phyloP scores from a whole-genome alignment of 345 rosid genomes.

The Citrus cavaleriei region DNA sequence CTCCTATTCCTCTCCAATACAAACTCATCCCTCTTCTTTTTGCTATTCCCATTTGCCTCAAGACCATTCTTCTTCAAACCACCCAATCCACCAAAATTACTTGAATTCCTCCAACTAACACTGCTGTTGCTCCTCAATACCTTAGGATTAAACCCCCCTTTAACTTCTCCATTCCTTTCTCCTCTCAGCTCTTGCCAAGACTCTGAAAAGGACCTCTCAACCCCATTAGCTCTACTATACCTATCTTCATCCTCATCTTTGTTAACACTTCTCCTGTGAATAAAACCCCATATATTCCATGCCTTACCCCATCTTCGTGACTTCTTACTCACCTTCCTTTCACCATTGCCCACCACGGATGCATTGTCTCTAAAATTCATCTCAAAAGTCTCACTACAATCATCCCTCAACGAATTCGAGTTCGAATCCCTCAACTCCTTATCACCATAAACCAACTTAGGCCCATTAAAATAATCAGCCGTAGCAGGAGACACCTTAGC shows the following conservation, averaged over 20 bases:
- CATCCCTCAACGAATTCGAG: constrained; percentile 74
- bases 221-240: constrained; percentile 59
- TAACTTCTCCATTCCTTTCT: constrained; percentile 51
- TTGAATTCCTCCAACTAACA: constrained; percentile 85
- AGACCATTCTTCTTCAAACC: constrained; percentile 54
- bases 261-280: constrained; percentile 59
- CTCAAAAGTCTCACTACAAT: constrained; percentile 72
- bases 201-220: constrained; percentile 73
- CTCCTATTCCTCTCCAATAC: constrained; percentile 72
- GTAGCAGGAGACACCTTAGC: constrained; percentile 73
- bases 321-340: constrained; percentile 61
- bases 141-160: constrained; percentile 69
- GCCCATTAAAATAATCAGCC: constrained; percentile 39
- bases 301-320: constrained; percentile 75
- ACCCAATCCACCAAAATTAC: constrained; percentile 44
- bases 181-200: constrained; percentile 84
- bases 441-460: constrained; percentile 38
- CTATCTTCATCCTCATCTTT: constrained; percentile 72
- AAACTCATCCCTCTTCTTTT: constrained; percentile 60
- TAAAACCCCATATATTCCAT: constrained; percentile 83
- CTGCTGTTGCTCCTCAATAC: constrained; percentile 89
- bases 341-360: constrained; percentile 49
- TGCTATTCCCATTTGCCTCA: constrained; percentile 52
- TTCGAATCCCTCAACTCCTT: constrained; percentile 52
- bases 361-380: constrained; percentile 52